Base-by-base conservation (phyloP, 768 basidiomycete species). In the Podaxis sp. region DNA sequence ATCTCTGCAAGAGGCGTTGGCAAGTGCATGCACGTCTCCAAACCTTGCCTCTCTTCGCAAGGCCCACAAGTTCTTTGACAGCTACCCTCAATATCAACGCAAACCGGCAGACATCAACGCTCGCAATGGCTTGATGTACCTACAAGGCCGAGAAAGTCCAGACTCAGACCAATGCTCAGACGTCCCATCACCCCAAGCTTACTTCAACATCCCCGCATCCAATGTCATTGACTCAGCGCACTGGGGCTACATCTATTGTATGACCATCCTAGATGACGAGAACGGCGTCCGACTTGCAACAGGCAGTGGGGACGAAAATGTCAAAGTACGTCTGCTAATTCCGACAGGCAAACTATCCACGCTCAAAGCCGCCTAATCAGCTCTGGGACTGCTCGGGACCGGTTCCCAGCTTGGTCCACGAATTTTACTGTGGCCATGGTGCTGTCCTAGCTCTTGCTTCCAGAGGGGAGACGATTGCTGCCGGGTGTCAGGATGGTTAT, bases 401-500 rank as follows among this genome's bases (percentile, higher is more conserved):
- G 19, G 46, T 57, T 8, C 87, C 84, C 0, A 73, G 71, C 22
- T 76, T 87, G 3, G 68, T 84, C 22, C 86, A 92, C 65, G 86
- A 88, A 3, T 93, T 92, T 64, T 80, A 84, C 30, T 92, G 89
- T 68, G 80, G 75, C 59, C 86, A 86, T 67, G 92, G 95, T 1
- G 96, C 94, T 0, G 87, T 97, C 5, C 79, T 95, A n/a, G 86
- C 93, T 0, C 80, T 99, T 28, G 85, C 86, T 2, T 84, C 84
- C 0, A 80, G 82, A 38, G 89, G 88, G 22, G 92, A 92, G 19
- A 92, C 93, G 1, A 80, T 98, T 22, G 97, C 90, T 69, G 96
- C 93, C 6, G 96, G 95, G 0, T 92, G 95, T 68, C 96, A 99
- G 74, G 95, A 94, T 65, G 96, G 96, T 2, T 88, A 91, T 67